Evolutionary conservation across 2,329 filamentous ascomycete species (phyloP), one percentile per base, ranked within the genome.

Genomic region (Plectosphaerella cucumerina): DNA sequence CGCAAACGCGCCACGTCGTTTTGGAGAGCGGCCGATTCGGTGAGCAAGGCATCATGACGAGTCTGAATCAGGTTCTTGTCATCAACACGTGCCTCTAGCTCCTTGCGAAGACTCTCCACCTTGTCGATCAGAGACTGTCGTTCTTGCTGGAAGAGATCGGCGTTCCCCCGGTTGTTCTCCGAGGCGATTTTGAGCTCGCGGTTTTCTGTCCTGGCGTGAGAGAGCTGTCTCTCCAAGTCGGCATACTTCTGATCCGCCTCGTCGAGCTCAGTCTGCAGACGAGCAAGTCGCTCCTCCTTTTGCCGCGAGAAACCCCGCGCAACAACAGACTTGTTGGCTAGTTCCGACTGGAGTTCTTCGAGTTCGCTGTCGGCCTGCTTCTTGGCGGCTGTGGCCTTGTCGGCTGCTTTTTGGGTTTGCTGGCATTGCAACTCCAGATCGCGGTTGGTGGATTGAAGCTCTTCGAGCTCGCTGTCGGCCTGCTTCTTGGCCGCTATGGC

Each of bases 241-340:
- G 70, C 69, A 48, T 74, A 76, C 48, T 77, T 77, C 18, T 75
- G 67, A 18, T 74, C 70, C 17, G 76, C 70, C 53, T 70, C 70
- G 51, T 82, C 80, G 6, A 90, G 69, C 51, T 91, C 86, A 44
- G 80, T 72, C 58, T 91, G 86, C 10, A 92, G 70, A 31, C 82
- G 82, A 48, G 74, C 70, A 9, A 83, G 71, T 65, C 84, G 89
- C 58, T 89, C 86, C 60, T 92, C 87, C 17, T 90, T 77, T 66
- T 92, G 87, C 31, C 87, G 81, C 48, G 83, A 88, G 9, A 90
- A 74, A 2, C 86, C 87, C 62, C 88, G 90, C 12, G 86, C 88
- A 49, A 83, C 82, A 35, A 90, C 78, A 0, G 88, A 92, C 59
- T 90, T 91, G 68, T 92, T 86, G 20, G 86, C 80, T 78, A 91